Conservation (phyloP, 2,329 filamentous ascomycete genomes). For the Nothophoma quercina region DNA sequence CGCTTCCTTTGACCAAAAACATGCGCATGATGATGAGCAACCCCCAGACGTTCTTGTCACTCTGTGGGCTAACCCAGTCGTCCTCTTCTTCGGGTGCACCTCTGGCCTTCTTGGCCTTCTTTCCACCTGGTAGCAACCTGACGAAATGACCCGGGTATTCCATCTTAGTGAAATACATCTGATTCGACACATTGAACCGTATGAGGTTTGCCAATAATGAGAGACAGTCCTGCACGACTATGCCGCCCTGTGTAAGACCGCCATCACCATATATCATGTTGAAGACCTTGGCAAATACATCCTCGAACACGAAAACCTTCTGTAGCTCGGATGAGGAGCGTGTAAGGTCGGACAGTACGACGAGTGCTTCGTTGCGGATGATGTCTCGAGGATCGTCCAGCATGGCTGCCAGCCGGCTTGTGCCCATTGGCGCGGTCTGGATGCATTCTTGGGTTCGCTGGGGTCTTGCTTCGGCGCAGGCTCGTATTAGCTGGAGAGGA, state of each 20-base stretch:
- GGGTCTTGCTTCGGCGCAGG: conserved; percentile 83
- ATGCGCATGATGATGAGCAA: conserved; percentile 84
- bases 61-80: conserved; percentile 77
- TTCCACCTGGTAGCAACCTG: conserved; percentile 69
- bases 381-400: conserved; percentile 88
- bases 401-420: conserved; percentile 82
- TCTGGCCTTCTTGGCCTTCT: conserved; percentile 62
- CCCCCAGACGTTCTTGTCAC: conserved; percentile 91
- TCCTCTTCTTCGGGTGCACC: conserved; percentile 67
- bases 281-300: conserved; percentile 89
- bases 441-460: conserved; percentile 96
- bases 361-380: conserved; percentile 81
- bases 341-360: conserved; percentile 87
- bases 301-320: conserved; percentile 94
- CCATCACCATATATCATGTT: conserved; percentile 83
- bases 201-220: conserved; percentile 90
- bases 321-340: conserved; percentile 87
- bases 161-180: conserved; percentile 91
- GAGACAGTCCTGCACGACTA: conserved; percentile 90
- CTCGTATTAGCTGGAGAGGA: conserved; percentile 84
- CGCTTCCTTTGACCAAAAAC: conserved; percentile 82
- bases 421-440: conserved; percentile 85
- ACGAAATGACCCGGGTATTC: conserved; percentile 79
- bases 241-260: conserved; percentile 79
- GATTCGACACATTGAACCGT: conserved; percentile 86